Evolutionary conservation across 1,284 basidiomycete genomes (phyloP).

Genomic region (Vanrija sp.): DNA sequence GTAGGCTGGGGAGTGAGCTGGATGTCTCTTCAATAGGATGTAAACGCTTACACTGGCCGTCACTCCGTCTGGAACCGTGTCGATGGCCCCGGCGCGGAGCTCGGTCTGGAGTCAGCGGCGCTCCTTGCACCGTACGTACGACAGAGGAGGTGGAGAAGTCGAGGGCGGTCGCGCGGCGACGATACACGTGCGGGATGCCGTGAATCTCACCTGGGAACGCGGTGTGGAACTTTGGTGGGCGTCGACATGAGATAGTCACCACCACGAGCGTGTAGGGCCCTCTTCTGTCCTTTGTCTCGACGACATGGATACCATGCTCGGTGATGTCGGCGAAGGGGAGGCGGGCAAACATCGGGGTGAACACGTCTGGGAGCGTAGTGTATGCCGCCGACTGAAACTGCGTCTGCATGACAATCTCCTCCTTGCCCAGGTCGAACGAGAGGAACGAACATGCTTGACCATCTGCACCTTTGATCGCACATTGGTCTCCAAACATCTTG

Average conservation of each 20-base stretch:
- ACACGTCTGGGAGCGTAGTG: conserved; percentile 20
- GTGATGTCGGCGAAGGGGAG: conserved; percentile 41
- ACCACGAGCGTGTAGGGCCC: conserved; percentile 15
- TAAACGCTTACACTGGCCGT: conserved; percentile 25
- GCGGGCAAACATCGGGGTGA: conserved; percentile 37
- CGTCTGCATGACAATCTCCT: conserved; percentile 29
- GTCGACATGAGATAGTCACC: conserved; percentile 33
- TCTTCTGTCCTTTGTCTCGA: neutral
- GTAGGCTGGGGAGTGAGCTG: conserved; percentile 25
- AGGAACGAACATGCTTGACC: conserved; percentile 25
- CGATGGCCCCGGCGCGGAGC: conserved; percentile 28
- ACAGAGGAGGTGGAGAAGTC: conserved; percentile 32
- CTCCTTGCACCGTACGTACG: neutral
- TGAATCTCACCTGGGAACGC: conserved; percentile 21
- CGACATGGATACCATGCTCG: conserved; percentile 31
- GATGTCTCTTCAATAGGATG: too few species aligned
- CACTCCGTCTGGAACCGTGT: conserved; percentile 33
- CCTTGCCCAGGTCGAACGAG: conserved; percentile 35
- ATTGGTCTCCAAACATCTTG: conserved; percentile 28
- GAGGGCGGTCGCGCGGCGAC: conserved; percentile 39
- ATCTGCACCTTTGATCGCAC: conserved; percentile 15
- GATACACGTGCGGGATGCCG: conserved; percentile 5
- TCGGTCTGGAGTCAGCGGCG: conserved; percentile 25
- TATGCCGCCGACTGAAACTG: conserved; percentile 5
- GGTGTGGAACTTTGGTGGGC: conserved; percentile 39